These are phyloP conservation scores for Microbotryum scabiosae DNA, from an alignment of 1,284 basidiomycete genomes.

Conservation along the genomic window DNA sequence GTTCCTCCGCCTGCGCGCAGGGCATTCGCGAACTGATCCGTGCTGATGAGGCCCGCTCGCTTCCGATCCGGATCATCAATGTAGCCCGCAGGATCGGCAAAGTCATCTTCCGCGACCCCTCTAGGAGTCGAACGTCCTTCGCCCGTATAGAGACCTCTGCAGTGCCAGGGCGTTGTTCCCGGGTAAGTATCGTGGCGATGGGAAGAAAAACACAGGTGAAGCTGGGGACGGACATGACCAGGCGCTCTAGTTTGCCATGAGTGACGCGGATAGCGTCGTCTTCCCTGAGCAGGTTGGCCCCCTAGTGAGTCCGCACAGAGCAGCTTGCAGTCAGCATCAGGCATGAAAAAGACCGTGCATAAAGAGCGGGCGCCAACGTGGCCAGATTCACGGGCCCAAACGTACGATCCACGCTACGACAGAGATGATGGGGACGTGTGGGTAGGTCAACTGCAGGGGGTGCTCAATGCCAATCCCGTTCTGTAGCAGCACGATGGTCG, in stretches of 20 bases:
- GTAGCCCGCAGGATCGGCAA: conserved; percentile 26
- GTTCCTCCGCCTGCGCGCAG: conserved; percentile 41
- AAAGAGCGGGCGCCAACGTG: no score
- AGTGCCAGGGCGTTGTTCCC: no score
- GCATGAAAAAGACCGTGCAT: no score
- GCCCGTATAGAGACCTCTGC: no score
- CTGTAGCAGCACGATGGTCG: conserved; percentile 25
- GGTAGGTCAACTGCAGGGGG: conserved; percentile 38
- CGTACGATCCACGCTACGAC: conserved; percentile 43
- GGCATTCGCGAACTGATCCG: conserved; percentile 39
- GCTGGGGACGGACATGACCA: conserved; percentile 40
- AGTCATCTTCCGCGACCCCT: neutral
- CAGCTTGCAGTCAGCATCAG: no score
- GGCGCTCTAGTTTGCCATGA: conserved; percentile 33
- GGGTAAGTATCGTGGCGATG: no score
- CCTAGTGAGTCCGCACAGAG: no score
- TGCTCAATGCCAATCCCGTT: conserved; percentile 45
- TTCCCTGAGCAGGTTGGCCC: conserved; percentile 38
- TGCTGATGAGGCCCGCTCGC: conserved; percentile 31
- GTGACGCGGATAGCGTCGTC: conserved; percentile 34
- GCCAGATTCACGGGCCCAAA: no score
- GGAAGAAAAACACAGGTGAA: no score
- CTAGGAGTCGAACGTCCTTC: no score
- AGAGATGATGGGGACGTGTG: conserved; percentile 39
- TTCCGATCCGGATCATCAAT: conserved; percentile 18